Evolutionary conservation across 2,329 filamentous ascomycete genomes (phyloP).

Genomic region (Stachybotrys chartarum): DNA sequence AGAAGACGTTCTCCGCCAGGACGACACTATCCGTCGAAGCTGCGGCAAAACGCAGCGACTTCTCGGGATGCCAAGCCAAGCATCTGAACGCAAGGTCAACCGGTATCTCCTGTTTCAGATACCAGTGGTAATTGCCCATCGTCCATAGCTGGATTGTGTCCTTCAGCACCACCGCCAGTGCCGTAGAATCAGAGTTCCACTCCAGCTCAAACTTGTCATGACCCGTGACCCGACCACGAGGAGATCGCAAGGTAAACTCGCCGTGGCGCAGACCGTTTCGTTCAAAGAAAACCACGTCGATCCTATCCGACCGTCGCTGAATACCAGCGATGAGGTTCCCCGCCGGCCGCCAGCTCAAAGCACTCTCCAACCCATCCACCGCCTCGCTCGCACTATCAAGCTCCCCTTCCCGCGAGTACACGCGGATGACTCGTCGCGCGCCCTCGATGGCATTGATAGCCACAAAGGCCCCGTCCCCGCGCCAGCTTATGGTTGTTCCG

Average conservation of each 20-base stretch:
- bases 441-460: conserved; percentile 73
- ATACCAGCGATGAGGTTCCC: conserved; percentile 88
- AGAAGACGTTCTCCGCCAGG: conserved; percentile 60
- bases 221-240: conserved; percentile 48
- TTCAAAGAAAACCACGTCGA: conserved; percentile 92
- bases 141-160: conserved; percentile 89
- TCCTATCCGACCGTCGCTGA: conserved; percentile 59
- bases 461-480: conserved; percentile 87
- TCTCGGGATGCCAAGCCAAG: conserved; percentile 80
- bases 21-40: conserved; percentile 44
- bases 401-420: conserved; percentile 84
- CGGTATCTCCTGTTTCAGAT: conserved; percentile 83
- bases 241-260: conserved; percentile 72
- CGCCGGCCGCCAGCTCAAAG: conserved; percentile 83
- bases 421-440: conserved; percentile 71
- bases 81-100: conserved; percentile 25
- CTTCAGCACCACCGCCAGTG: conserved; percentile 71
- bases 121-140: conserved; percentile 96
- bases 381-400: conserved; percentile 93
- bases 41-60: conserved; percentile 60
- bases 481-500: conserved; percentile 74
- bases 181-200: conserved; percentile 91
- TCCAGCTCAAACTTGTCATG: conserved; percentile 57
- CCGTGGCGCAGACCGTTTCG: conserved; percentile 96
- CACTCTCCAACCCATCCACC: conserved; percentile 81